These are phyloP conservation scores for Psilocybe mexicana DNA, from an alignment of 1,284 basidiomycete genomes.

Conservation along the genomic window DNA sequence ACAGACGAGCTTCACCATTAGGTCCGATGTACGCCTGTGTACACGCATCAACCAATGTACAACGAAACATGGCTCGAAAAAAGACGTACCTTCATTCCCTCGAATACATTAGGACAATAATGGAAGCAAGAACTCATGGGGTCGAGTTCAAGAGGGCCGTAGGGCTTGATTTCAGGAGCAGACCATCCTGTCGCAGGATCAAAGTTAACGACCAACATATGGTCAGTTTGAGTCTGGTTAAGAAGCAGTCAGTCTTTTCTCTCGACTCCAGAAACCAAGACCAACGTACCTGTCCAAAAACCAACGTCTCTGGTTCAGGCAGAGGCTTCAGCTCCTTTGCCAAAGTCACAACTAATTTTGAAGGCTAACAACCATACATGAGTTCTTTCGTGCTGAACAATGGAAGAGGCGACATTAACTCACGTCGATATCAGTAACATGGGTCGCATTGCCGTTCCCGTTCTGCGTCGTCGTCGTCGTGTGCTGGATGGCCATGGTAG, in stretches of 20 bases:
- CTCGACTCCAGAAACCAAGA: not conserved
- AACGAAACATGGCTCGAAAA: not conserved
- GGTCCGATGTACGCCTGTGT: slow-evolving; percentile 70
- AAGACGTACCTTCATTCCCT: slow-evolving; percentile 78
- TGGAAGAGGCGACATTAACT: not conserved
- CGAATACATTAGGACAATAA: slow-evolving; percentile 80
- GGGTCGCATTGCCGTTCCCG: slow-evolving; percentile 8
- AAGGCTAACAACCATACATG: slow-evolving; percentile 33
- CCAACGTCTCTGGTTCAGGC: slow-evolving; percentile 40
- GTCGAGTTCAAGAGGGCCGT: slow-evolving; percentile 70
- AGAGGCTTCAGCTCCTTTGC: slow-evolving; percentile 38
- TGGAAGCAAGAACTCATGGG: slow-evolving; percentile 76
- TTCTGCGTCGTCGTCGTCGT: slow-evolving; percentile 1
- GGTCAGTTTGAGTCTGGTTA: slow-evolving; percentile 59
- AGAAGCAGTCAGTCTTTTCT: not conserved
- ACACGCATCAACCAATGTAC: not conserved
- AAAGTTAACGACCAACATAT: slow-evolving; percentile 77
- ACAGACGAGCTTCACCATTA: slow-evolving; percentile 65
- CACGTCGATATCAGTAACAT: slow-evolving; percentile 18
- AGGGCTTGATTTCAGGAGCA: slow-evolving; percentile 79
- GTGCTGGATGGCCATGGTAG: slow-evolving; percentile 18
- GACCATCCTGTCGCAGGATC: slow-evolving; percentile 74
- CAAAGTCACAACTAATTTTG: slow-evolving; percentile 41
- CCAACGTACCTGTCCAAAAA: slow-evolving; percentile 42
- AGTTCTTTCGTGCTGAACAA: not conserved